phyloP scores from a whole-genome alignment of 208 protist species.

The Trypanosoma platydactyli region DNA sequence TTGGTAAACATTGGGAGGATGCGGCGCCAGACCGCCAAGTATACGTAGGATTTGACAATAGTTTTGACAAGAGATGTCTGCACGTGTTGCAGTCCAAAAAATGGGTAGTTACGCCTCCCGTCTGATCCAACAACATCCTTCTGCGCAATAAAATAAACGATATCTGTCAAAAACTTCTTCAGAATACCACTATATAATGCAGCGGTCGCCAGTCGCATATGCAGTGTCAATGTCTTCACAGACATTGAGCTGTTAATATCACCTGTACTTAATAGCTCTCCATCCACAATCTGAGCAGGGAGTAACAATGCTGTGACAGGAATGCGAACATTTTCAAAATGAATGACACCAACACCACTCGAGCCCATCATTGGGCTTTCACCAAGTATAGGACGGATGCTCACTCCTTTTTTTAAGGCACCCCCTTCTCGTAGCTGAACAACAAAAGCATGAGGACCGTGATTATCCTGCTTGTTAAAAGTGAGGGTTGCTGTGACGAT shows the following conservation, averaged over 20 bases:
- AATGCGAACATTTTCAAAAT: conserved; percentile 78
- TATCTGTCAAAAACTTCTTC: conserved; percentile 62
- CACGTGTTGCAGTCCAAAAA: conserved; percentile 84
- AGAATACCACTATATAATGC: conserved; percentile 65
- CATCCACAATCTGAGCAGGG: conserved; percentile 58
- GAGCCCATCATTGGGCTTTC: conserved; percentile 50
- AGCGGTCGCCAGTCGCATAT: conserved; percentile 70
- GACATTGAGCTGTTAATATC: conserved; percentile 37
- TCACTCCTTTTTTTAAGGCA: conserved; percentile 42
- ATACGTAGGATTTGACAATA: conserved; percentile 73
- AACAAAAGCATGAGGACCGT: conserved; percentile 72
- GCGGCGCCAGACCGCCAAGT: conserved; percentile 65
- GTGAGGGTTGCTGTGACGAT: conserved; percentile 83
- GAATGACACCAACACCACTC: conserved; percentile 62
- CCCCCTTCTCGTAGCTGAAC: conserved; percentile 70
- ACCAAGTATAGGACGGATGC: conserved; percentile 44
- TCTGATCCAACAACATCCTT: conserved; percentile 75
- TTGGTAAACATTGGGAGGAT: conserved; percentile 61
- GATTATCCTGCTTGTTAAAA: conserved; percentile 73
- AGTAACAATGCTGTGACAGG: conserved; percentile 55
- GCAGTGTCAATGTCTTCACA: conserved; percentile 55
- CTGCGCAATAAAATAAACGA: conserved; percentile 61
- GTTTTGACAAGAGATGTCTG: conserved; percentile 82
- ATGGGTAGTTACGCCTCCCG: conserved; percentile 76
- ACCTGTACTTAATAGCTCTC: conserved; percentile 20